Conservation (phyloP, 257 asterid genomes). For the Capsicum baccatum region DNA sequence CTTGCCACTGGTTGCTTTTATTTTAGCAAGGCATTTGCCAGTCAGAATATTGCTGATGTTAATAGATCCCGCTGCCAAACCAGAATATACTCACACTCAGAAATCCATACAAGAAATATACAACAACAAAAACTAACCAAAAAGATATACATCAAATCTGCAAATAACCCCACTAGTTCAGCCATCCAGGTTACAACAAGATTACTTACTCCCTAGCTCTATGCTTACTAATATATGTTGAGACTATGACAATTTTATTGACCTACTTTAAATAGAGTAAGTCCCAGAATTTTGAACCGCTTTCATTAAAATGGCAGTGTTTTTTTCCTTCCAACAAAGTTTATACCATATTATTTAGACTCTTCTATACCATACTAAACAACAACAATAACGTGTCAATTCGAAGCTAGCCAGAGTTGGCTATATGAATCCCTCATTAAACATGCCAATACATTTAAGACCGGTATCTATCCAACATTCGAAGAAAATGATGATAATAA, state of each 20-base stretch:
- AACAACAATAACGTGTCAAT: background rate
- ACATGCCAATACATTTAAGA: background rate
- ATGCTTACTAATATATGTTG: background rate
- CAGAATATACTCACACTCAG: constrained; percentile 17
- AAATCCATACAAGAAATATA: constrained; percentile 11
- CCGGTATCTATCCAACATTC: background rate
- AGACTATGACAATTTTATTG: background rate
- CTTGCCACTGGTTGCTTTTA: constrained; percentile 66
- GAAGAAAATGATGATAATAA: background rate
- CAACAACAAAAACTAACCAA: background rate
- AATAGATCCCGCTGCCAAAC: constrained; percentile 86
- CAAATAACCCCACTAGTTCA: constrained; percentile 13
- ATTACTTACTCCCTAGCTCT: constrained; percentile 19
- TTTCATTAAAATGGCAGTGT: background rate
- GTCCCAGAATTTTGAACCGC: background rate
- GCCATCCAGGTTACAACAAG: background rate
- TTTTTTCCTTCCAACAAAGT: too few relatives aligned
- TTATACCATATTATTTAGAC: background rate
- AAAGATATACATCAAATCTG: background rate
- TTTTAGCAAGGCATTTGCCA: constrained; percentile 94
- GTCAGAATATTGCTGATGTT: constrained; percentile 93
- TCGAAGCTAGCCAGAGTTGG: background rate
- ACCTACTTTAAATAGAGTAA: background rate
- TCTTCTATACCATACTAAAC: background rate
- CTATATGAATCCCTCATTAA: constrained; percentile 10